Evolutionary conservation across 73 alveolate species (phyloP).

Genomic region (Urostyla sp.): DNA sequence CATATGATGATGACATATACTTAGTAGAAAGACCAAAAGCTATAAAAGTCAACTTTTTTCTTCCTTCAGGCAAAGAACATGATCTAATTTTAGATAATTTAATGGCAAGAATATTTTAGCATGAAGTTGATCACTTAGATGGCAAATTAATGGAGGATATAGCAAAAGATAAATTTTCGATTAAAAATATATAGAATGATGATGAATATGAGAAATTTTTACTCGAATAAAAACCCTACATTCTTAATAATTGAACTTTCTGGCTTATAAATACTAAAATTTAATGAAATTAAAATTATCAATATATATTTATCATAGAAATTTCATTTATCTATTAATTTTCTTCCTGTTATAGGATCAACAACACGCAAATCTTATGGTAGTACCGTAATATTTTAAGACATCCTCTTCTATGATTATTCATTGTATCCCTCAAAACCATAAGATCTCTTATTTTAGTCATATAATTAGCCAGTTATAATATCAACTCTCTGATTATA

Average conservation of each 20-base stretch:
- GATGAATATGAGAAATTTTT: not conserved
- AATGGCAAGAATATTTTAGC: slow-evolving; percentile 9
- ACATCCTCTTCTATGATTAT: slow-evolving; percentile 35
- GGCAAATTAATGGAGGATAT: not conserved
- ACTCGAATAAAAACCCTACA: not conserved
- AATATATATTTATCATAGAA: too few relatives aligned
- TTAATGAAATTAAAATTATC: too few relatives aligned
- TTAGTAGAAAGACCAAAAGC: slow-evolving; percentile 24
- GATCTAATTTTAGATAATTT: not conserved
- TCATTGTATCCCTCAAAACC: slow-evolving; percentile 68
- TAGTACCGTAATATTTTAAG: slow-evolving; percentile 16
- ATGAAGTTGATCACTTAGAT: slow-evolving; percentile 28
- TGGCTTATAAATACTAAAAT: not conserved
- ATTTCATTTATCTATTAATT: too few relatives aligned
- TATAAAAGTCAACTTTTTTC: not conserved
- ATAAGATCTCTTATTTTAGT: slow-evolving; percentile 54
- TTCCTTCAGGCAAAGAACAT: not conserved
- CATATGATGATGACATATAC: not conserved
- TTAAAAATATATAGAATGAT: too few relatives aligned
- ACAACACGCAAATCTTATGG: slow-evolving; percentile 42
- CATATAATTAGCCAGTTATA: slow-evolving; percentile 65
- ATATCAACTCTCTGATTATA: slow-evolving; percentile 62
- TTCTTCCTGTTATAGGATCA: slow-evolving; percentile 66
- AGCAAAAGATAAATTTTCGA: too few relatives aligned
- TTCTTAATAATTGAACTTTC: not conserved